These are phyloP conservation scores for Botrytis sinoallii DNA, from an alignment of 2,329 filamentous ascomycete species.

Conservation along the genomic window DNA sequence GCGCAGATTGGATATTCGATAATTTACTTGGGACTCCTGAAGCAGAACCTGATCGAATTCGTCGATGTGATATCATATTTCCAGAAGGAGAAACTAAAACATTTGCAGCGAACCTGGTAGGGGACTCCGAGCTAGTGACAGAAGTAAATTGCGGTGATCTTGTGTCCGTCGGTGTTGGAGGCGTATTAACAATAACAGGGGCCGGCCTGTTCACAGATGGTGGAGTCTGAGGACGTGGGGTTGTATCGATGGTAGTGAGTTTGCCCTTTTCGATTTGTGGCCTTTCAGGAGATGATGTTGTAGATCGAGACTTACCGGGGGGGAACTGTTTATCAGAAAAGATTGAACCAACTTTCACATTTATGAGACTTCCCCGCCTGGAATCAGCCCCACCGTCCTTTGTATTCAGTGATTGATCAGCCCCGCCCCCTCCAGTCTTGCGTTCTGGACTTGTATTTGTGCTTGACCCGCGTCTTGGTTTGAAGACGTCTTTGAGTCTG, in stretches of 20 bases:
- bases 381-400: constrained; percentile 27
- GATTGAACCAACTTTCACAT: constrained; percentile 34
- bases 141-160: constrained; percentile 33
- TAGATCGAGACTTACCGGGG: constrained; percentile 23
- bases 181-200: constrained; percentile 62
- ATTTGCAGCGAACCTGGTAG: constrained; percentile 39
- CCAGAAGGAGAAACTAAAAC: constrained; percentile 61
- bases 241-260: constrained; percentile 31
- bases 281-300: constrained; percentile 32
- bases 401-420: constrained; percentile 21
- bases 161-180: constrained; percentile 59
- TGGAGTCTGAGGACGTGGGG: constrained; percentile 33
- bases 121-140: constrained; percentile 28
- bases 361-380: constrained; percentile 33
- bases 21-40: constrained; percentile 71
- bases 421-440: constrained; percentile 28
- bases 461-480: constrained; percentile 42
- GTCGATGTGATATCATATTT: constrained; percentile 72
- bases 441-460: constrained; percentile 47
- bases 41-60: constrained; percentile 54
- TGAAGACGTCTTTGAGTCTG: constrained; percentile 71
- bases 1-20: constrained; percentile 68
- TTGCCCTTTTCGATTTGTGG: constrained; percentile 31
- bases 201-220: constrained; percentile 32
- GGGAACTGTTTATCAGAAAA: constrained; percentile 33